Percentiles rank a stretch among this genome's conserved stretches.
phyloP scores from a whole-genome alignment of 139 green algal genomes.

The Closterium sp. region DNA sequence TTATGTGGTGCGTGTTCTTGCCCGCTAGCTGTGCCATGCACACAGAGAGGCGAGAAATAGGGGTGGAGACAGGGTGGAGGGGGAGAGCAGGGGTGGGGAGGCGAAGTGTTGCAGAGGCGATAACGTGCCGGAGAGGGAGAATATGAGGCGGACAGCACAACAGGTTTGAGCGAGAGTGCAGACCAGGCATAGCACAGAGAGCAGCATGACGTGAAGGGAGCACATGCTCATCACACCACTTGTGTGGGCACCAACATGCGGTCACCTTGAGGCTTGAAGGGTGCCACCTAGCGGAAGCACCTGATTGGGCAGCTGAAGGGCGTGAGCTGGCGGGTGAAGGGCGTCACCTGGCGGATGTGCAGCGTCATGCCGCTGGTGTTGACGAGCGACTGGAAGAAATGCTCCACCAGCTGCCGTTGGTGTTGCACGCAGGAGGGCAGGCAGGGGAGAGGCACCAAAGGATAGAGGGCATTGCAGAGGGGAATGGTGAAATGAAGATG shows the following conservation, averaged over 20 bases:
- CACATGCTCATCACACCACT: neutral
- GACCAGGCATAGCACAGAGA: neutral
- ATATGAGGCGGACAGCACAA: neutral
- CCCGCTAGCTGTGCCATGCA: slow-evolving; percentile 57
- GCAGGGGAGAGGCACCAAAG: neutral
- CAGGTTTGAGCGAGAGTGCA: neutral
- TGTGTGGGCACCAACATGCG: neutral
- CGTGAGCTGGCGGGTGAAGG: neutral
- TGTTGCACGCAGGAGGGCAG: too few relatives aligned
- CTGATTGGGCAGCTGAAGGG: neutral
- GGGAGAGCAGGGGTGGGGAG: neutral
- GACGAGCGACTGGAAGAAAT: slow-evolving; percentile 93
- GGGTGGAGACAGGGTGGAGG: too few relatives aligned
- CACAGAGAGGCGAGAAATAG: neutral
- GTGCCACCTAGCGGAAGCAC: neutral
- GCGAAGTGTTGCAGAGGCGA: neutral
- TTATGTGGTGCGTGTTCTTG: slow-evolving; percentile 97
- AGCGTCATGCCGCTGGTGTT: slow-evolving; percentile 64
- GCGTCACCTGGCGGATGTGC: slow-evolving; percentile 53
- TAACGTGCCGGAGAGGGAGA: neutral
- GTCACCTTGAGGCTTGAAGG: neutral
- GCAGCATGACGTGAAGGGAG: neutral
- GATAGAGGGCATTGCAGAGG: neutral
- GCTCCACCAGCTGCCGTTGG: slow-evolving; percentile 83
- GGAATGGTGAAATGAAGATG: neutral